Conservation (phyloP, 1,284 basidiomycete species). For the Sutorius eximius region DNA sequence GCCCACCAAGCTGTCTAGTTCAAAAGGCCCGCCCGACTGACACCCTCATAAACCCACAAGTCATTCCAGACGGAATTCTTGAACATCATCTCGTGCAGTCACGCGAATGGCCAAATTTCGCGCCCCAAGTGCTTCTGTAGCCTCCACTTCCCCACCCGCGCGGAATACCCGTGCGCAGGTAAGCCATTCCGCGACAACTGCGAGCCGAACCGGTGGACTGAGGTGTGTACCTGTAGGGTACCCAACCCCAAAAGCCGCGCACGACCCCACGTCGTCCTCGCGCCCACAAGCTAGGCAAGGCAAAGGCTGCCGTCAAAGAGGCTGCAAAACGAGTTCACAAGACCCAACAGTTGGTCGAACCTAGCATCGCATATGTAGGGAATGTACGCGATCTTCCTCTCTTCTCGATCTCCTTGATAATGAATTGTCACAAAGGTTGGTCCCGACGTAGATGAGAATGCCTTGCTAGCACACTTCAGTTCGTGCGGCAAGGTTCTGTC, state of each 20-base stretch:
- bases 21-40: slow-evolving; percentile 18
- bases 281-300: slow-evolving; percentile 18
- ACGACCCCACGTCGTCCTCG: slow-evolving; percentile 12
- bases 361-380: slow-evolving; percentile 52
- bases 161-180: slow-evolving; percentile 9
- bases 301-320: slow-evolving; percentile 16
- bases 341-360: slow-evolving; percentile 13
- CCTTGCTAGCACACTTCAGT: slow-evolving; percentile 41
- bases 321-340: slow-evolving; percentile 23
- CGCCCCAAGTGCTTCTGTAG: slow-evolving; percentile 20
- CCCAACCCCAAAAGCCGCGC: slow-evolving; percentile 10
- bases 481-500: slow-evolving; percentile 44
- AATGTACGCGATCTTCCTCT: slow-evolving; percentile 45
- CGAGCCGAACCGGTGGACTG: background rate
- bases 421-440: slow-evolving; percentile 27
- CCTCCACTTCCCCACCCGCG: slow-evolving; percentile 2
- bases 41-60: background rate
- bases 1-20: slow-evolving; percentile 1
- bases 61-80: background rate
- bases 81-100: background rate
- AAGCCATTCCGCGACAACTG: background rate
- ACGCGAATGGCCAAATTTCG: slow-evolving; percentile 20
- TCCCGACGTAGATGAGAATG: slow-evolving; percentile 36
- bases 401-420: background rate
- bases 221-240: background rate